These are phyloP conservation scores for Solanum appendiculatum DNA, from an alignment of 257 asterid genomes.

Conservation along the genomic window DNA sequence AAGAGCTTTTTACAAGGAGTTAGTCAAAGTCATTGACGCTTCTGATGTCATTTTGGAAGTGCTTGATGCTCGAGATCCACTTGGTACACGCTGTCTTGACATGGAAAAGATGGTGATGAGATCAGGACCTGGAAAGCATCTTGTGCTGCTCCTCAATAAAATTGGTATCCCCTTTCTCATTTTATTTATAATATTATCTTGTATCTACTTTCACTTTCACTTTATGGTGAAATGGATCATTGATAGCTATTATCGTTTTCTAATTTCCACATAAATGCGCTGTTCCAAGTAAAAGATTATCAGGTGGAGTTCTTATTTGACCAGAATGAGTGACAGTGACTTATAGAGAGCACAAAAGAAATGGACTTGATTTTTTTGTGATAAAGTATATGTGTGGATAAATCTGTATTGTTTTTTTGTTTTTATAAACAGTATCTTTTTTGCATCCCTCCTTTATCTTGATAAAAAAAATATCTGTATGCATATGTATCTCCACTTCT, in stretches of 20 bases:
- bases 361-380: background rate
- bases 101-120: slow-evolving; percentile 89
- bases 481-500: background rate
- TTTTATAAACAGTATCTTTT: background rate
- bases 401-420: background rate
- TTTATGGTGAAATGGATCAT: background rate
- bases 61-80: slow-evolving; percentile 97
- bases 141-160: slow-evolving; percentile 85
- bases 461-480: background rate
- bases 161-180: slow-evolving; percentile 40
- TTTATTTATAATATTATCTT: background rate
- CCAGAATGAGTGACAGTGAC: background rate
- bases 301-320: background rate
- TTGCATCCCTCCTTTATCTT: background rate
- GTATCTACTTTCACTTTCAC: background rate
- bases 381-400: background rate
- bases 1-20: slow-evolving; percentile 83
- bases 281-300: background rate
- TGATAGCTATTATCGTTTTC: background rate
- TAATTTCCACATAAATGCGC: background rate
- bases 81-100: slow-evolving; percentile 85
- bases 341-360: background rate
- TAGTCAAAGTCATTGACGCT: slow-evolving; percentile 83
- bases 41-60: slow-evolving; percentile 95
- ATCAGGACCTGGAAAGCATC: slow-evolving; percentile 68